Percentiles rank a stretch among this genome's conserved stretches.
phyloP scores from a whole-genome alignment of 495 filamentous ascomycete genomes.

The Tuber indicum region DNA sequence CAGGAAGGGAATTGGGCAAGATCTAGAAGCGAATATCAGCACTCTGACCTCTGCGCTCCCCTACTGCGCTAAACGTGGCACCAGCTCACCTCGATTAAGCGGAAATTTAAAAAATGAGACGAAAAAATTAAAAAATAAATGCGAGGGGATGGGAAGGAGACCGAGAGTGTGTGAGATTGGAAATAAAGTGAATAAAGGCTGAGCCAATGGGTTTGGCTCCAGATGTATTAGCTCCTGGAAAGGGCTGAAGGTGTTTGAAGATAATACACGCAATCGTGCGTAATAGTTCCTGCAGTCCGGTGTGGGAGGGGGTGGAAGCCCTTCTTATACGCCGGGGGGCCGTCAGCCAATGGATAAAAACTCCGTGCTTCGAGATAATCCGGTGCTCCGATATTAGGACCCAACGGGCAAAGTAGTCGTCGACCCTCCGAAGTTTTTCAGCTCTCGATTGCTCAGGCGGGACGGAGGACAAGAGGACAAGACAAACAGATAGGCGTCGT shows the following conservation, averaged over 20 bases:
- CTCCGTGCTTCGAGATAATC: neutral
- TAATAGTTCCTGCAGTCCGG: neutral
- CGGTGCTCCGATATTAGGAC: neutral
- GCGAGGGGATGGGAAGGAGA: neutral
- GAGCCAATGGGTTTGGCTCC: slow-evolving; percentile 1
- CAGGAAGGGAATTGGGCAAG: neutral
- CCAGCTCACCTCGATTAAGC: neutral
- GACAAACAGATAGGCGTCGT: neutral
- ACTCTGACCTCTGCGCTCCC: neutral
- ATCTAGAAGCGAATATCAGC: slow-evolving; percentile 4
- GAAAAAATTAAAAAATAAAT: neutral
- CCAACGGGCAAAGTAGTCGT: neutral
- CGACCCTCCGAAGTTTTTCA: neutral
- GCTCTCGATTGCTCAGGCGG: neutral
- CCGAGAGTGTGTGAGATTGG: neutral
- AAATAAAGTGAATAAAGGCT: neutral
- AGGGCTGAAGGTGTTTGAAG: slow-evolving; percentile 2
- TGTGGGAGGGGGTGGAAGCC: neutral
- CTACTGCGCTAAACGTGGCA: neutral
- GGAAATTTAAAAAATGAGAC: slow-evolving; percentile 1
- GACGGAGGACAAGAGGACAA: neutral
- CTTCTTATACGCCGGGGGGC: slow-evolving; percentile 4
- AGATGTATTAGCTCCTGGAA: slow-evolving; percentile 1
- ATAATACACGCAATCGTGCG: slow-evolving; percentile 4
- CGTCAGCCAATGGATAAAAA: slow-evolving; percentile 4